Evolutionary conservation across 2,329 filamentous ascomycete genomes (phyloP).

Genomic region (Microthyrium microscopicum): DNA sequence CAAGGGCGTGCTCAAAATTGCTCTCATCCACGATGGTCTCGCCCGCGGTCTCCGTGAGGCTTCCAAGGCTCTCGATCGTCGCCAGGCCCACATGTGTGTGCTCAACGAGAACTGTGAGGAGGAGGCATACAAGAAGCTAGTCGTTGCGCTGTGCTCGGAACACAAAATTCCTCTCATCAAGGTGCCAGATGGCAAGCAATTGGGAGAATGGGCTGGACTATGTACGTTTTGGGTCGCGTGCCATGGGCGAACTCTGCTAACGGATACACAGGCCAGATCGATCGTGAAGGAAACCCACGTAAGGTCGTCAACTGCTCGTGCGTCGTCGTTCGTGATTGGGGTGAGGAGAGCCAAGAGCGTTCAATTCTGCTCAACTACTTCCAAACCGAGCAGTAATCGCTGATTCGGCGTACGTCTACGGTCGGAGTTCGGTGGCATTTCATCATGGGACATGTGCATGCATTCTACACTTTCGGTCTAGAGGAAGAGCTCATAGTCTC

Average conservation of each 20-base stretch:
- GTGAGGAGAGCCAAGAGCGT: slow-evolving; percentile 98
- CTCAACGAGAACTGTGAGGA: slow-evolving; percentile 99
- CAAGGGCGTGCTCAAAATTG: slow-evolving; percentile 96
- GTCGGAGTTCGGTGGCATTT: no score
- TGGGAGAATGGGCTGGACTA: slow-evolving; percentile 98
- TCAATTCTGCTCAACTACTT: slow-evolving; percentile 99
- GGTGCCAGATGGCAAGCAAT: slow-evolving; percentile 98
- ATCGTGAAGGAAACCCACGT: slow-evolving; percentile 97
- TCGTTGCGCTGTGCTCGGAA: slow-evolving; percentile 95
- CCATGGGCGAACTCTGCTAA: slow-evolving; percentile 10
- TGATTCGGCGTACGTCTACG: no score
- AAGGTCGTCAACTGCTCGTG: slow-evolving; percentile 99
- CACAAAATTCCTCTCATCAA: slow-evolving; percentile 99
- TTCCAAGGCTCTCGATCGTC: slow-evolving; percentile 94
- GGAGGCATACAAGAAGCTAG: slow-evolving; percentile 99
- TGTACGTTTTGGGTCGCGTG: slow-evolving; percentile 48
- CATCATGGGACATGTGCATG: no score
- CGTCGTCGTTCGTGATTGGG: slow-evolving; percentile 99
- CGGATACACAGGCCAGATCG: slow-evolving; percentile 60
- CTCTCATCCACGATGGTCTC: slow-evolving; percentile 98
- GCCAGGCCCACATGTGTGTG: slow-evolving; percentile 99
- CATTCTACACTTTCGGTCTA: no score
- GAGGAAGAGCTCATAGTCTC: no score
- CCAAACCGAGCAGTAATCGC: slow-evolving; percentile 64
- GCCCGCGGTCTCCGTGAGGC: slow-evolving; percentile 96